Base-by-base conservation (phyloP, 768 basidiomycete species). In the Mycena chlorophos region DNA sequence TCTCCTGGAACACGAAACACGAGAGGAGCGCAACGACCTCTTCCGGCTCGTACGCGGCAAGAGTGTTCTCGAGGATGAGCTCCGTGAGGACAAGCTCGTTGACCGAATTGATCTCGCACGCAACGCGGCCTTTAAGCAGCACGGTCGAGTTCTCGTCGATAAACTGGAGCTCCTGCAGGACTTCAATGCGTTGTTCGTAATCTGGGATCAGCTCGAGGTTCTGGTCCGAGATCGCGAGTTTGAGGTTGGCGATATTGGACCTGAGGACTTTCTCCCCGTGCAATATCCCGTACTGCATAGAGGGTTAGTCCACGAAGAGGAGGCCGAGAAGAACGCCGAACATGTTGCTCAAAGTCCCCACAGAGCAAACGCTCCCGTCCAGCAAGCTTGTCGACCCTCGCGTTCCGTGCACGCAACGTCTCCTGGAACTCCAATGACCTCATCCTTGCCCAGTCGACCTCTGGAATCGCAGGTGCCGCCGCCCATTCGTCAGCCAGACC, bases 41-140 rank as follows among this genome's bases (percentile, higher is more conserved):
- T 69, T 94, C 93, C 0, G 97, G 92, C 43, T 94, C 94, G 68
- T 91, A 98, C 14, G 77, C 75, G 5, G 93, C 92, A 26, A 98
- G 77, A 0, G 91, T 89, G 66, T 99, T 99, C 66, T 99, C 97
- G 49, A 98, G 80, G 52, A 99, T 96, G 49, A 99, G 83, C 66
- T 99, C 97, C 0, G 97, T 99, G 45, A 98, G 77, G 46, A 99
- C 84, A 23, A 99, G 89, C 65, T 98, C 97, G 59, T 92, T 93
- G n/a, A 89, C 92, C 5, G 96, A 98, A 69, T 99, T 99, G 68
- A 99, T 98, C 95, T 99, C 97, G 76, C 97, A 99, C 28, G 97
- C 97, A 16, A 99, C 97, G 47, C 97, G 85, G 17, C 97, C 97
- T 69, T 99, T 99, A 48, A 99, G 79, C 27, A 92, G 80, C 2